Evolutionary conservation across 2,329 filamentous ascomycete genomes (phyloP), one percentile per base, ranked within the genome.

Genomic region (Botrytis fabae): DNA sequence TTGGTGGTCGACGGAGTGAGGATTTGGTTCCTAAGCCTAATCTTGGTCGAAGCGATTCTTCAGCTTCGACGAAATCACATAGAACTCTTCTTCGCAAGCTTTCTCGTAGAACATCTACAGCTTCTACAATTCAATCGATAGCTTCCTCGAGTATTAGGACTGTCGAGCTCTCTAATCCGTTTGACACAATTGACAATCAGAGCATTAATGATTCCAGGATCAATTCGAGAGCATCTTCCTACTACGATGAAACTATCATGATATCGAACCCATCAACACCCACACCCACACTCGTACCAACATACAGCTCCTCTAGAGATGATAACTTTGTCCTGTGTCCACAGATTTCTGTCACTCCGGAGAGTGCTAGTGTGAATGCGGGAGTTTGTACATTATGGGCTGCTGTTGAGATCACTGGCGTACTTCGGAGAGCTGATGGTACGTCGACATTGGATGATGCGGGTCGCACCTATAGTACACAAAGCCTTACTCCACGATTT

Each of bases 381-480:
- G 77, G 77, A 57, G 75, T 72, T 40, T 79, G 78, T 22, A 78
- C 77, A 35, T 75, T 83, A 10, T 82, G 81, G 79, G 77, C 81
- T 9, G 81, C 81, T n/a, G 76, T 83, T 65, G 79, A 81, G 68
- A 74, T 84, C 51, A 78, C 77, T 32, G 82, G 80, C 25, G 66
- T 74, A 54, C 75, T 81, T 60, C 74, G 75, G 54, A 73, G 59
- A 42, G 75, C 77, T 54, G 76, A 78, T 74, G 74, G 74, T 20
- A 38, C 70, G 40, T 66, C 74, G n/a, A 32, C 54, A 60, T 73
- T 44, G 28, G 38, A 40, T 65, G 61, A 72, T 57, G 59, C 46
- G 28, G 59, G 64, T 59, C 48, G 62, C 18, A 44, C 40, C 42
- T 44, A 35, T 16, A 71, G 46, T 40, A 54, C 61, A 54, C 61